Evolutionary conservation across 2,329 filamentous ascomycete genomes (phyloP), one percentile per base, ranked within the genome.

Genomic region (Alternaria arbusti): DNA sequence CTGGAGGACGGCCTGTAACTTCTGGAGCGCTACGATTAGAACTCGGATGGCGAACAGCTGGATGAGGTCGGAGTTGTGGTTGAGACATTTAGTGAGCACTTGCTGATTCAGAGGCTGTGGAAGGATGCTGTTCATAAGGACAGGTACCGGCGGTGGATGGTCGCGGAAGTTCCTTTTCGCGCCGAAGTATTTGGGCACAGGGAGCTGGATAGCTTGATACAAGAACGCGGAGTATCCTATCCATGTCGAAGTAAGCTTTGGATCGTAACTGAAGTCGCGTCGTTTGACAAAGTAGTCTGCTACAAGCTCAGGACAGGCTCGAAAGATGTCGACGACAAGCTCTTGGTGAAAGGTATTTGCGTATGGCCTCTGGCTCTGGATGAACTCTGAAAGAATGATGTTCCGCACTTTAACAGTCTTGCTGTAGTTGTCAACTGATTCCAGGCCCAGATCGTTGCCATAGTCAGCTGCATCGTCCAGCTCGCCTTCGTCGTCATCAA

Each of bases 231-330:
- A 93, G 76, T 96, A 97, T 45, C 95, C 94, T 70, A 98, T 92
- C 96, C 96, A 99, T 0, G 94, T 96, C 47, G 94, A 90, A 4
- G 94, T 96, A 6, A 96, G 85, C 75, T 97, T 98, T 0, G 96
- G 94, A 45, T 98, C 94, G 66, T 97, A 93, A 0, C 90, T 88
- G 73, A 98, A 96, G 57, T 75, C 76, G 23, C 90, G 88, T 74
- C 93, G 94, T 75, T 88, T 90, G 46, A 89, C 85, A 75, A 97
- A 98, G 78, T 96, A 99, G 73, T 94, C 90, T 46, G 93, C 91
- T 2, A 97, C 88, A 4, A 98, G 85, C 79, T 98, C 96, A 1
- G 96, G 95, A 0, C 91, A 92, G 8, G 88, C 88, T 65, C 85
- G 86, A 75, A 99, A 97, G 32, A 97, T 93, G 4, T 90, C 86